A percentile compares a stretch with the other conserved stretches of the same genome.
These are phyloP conservation scores for Mimosa pudica DNA, from an alignment of 306 rosid species.

Conservation along the genomic window DNA sequence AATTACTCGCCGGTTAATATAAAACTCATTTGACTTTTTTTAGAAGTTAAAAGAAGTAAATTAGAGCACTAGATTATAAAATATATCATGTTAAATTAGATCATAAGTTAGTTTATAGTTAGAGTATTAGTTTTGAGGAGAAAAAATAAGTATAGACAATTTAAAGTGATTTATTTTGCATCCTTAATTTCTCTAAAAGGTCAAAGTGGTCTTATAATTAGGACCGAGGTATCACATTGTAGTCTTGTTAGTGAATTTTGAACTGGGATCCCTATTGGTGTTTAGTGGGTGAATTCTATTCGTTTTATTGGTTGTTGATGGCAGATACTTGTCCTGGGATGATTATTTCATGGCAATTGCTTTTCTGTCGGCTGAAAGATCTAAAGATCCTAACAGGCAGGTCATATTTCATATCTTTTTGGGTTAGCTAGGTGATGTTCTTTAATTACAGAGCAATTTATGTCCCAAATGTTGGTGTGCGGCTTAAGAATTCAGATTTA, in stretches of 20 bases:
- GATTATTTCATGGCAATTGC: slow-evolving; percentile 98
- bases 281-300: not conserved
- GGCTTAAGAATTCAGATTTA: not conserved
- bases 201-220: no score
- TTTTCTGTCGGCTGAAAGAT: slow-evolving; percentile 92
- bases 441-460: not conserved
- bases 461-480: not conserved
- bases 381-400: slow-evolving; percentile 98
- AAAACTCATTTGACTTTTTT: no score
- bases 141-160: no score
- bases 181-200: no score
- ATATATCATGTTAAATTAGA: no score
- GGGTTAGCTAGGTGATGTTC: not conserved
- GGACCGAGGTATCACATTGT: not conserved
- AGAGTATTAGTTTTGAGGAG: no score
- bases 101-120: no score
- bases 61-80: no score
- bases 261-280: not conserved
- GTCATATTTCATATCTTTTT: slow-evolving; percentile 44
- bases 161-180: no score
- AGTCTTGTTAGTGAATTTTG: not conserved
- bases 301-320: not conserved
- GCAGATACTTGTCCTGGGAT: slow-evolving; percentile 88
- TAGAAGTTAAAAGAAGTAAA: no score
- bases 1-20: no score